Percentiles rank a stretch among this genome's conserved stretches.
Evolutionary conservation across 2,329 filamentous ascomycete species (phyloP).

Genomic region (Chlorencoelia australis): DNA sequence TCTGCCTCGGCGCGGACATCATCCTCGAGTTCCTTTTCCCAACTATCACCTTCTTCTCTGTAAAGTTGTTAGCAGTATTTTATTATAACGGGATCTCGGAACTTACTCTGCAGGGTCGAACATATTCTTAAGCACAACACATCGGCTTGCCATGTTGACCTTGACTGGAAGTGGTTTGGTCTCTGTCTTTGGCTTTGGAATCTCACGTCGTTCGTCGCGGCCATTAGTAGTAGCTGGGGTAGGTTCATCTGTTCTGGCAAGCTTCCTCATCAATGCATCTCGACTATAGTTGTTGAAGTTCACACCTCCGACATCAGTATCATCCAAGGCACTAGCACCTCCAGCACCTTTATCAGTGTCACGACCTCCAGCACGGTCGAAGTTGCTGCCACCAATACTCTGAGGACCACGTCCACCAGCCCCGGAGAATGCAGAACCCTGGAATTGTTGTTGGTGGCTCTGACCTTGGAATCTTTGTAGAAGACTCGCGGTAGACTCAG

Average conservation of each 20-base stretch:
- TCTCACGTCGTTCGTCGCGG: slow-evolving; percentile 52
- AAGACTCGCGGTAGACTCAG: slow-evolving; percentile 88
- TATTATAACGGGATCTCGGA: no score
- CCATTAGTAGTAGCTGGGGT: slow-evolving; percentile 46
- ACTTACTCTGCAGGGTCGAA: slow-evolving; percentile 87
- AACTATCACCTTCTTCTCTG: slow-evolving; percentile 76
- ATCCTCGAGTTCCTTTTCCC: slow-evolving; percentile 89
- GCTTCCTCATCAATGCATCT: slow-evolving; percentile 96
- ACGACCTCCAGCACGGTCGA: slow-evolving; percentile 81
- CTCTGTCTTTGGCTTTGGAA: slow-evolving; percentile 70
- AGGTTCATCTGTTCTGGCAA: slow-evolving; percentile 87
- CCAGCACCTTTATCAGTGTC: slow-evolving; percentile 81
- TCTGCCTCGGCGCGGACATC: slow-evolving; percentile 91
- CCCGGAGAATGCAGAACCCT: slow-evolving; percentile 87
- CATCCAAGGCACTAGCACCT: slow-evolving; percentile 88
- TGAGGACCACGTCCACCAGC: slow-evolving; percentile 79
- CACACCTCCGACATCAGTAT: slow-evolving; percentile 94
- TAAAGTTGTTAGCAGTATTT: slow-evolving; percentile 27
- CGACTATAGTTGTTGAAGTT: slow-evolving; percentile 99
- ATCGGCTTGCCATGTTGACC: slow-evolving; percentile 86
- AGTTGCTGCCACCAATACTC: slow-evolving; percentile 63
- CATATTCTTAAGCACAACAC: slow-evolving; percentile 90
- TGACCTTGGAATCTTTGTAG: slow-evolving; percentile 85
- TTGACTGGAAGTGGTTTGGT: slow-evolving; percentile 70
- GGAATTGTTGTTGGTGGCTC: slow-evolving; percentile 59